Base-by-base conservation (phyloP, 129 eudicot genomes). In the Scalesia atractyloides region DNA sequence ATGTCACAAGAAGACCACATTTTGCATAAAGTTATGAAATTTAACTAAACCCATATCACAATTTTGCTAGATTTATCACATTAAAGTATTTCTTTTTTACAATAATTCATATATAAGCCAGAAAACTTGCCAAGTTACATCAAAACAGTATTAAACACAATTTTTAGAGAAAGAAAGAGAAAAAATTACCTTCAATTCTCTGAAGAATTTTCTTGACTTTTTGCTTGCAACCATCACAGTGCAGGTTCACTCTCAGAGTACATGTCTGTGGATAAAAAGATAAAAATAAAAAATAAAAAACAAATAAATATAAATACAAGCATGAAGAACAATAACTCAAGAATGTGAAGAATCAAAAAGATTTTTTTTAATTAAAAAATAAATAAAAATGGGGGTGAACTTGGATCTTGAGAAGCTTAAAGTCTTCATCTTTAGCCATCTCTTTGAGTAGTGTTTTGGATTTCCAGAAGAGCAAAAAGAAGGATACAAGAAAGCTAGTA, bases 331-430 rank as follows among this genome's bases (percentile, higher is more conserved):
- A 24, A 43, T 20, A 75, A 54, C 24, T 46, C 14, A 73, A 62
- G 61, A 10, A 26, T 60, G 18, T 26, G 36, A 47, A 46, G 44
- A 46, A 62, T 51, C 3, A 41, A 51, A 33, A 20, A 37, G 41
- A 1, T 11, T 49, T 34, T 9, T 13, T 4, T 4, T 17, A 12
- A 37, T 10, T 9, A 47, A 16, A 7, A 47, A 7, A 47, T 15
- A 36, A 7, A 19, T 19, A 70, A 71, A 72, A 9, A 61, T 16
- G 53, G n/a, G 16, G 24, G 69, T 53, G 61, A 30, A 80, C 97
- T 96, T 88, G 97, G 88, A 91, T 91, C 88, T 91, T 91, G 76
- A 91, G 92, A 70, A 91, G 97, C 92, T 88, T 91, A 77, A 88
- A 91, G 84, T 91, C 96, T 70, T 88, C 97, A 76, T 86, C 97